These are phyloP conservation scores for Mesotaenium endlicherianum DNA, from an alignment of 139 green algal species.

Conservation along the genomic window DNA sequence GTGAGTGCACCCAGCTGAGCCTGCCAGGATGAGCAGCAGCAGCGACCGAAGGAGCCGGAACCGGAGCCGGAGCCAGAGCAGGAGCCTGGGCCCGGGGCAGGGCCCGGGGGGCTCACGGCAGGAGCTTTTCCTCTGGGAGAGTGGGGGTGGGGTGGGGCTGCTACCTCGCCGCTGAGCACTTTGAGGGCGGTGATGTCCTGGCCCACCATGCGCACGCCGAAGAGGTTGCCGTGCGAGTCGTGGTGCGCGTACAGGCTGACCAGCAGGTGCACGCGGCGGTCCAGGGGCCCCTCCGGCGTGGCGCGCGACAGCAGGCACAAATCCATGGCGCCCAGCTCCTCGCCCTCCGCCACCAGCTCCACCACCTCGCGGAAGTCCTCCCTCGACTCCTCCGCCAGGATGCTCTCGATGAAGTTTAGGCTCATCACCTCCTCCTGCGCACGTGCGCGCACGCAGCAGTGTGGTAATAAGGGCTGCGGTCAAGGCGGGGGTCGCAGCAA, in stretches of 20 bases:
- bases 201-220: conserved; percentile 32
- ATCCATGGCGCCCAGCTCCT: conserved; percentile 22
- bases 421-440: conserved; percentile 8
- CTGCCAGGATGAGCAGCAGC: too few species aligned
- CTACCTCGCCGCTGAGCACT: conserved; percentile 21
- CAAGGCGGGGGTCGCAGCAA: too few species aligned
- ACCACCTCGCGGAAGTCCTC: not conserved
- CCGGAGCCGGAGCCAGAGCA: too few species aligned
- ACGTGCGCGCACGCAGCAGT: too few species aligned
- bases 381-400: conserved; percentile 22
- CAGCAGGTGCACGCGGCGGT: conserved; percentile 4
- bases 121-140: too few species aligned
- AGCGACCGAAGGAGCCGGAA: too few species aligned
- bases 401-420: not conserved
- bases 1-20: too few species aligned
- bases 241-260: conserved; percentile 24
- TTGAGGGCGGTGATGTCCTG: conserved; percentile 42
- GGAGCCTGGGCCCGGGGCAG: too few species aligned
- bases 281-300: not conserved
- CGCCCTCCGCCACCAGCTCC: not conserved
- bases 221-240: conserved; percentile 23
- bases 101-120: too few species aligned
- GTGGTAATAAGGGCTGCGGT: too few species aligned
- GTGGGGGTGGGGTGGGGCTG: too few species aligned
- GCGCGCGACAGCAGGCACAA: not conserved